Conservation (phyloP, 2,329 filamentous ascomycete genomes). For the Cryphonectria radicalis region DNA sequence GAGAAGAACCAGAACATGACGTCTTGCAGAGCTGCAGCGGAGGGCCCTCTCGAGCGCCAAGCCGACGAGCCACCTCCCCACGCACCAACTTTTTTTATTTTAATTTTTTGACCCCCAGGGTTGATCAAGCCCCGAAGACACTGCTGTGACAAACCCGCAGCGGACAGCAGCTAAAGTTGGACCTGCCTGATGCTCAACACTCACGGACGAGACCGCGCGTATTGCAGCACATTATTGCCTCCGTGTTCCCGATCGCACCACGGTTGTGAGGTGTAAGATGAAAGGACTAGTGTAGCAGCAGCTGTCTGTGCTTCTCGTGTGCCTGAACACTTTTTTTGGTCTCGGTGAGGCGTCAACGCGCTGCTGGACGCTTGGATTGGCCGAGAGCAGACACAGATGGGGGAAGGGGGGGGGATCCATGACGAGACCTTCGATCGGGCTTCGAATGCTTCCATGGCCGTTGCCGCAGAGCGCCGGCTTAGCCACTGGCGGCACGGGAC, state of each 20-base stretch:
- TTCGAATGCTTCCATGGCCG: conserved; percentile 24
- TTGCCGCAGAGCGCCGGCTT: conserved; percentile 22
- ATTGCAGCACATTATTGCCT: background rate
- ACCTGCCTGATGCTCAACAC: conserved; percentile 11
- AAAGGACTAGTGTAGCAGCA: conserved; percentile 1
- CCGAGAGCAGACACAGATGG: background rate
- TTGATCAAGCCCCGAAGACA: conserved; percentile 26
- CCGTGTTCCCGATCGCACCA: conserved; percentile 2
- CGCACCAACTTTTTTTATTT: background rate
- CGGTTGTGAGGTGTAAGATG: background rate
- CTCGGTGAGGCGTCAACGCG: conserved; percentile 10
- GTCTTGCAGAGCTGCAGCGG: background rate
- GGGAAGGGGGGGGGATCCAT: background rate
- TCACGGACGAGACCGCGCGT: conserved; percentile 30
- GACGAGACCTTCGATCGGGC: conserved; percentile 16
- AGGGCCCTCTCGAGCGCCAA: conserved; percentile 5
- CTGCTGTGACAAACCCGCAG: background rate
- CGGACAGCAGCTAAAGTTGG: conserved; percentile 34
- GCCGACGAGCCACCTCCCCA: conserved; percentile 1
- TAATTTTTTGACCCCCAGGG: background rate
- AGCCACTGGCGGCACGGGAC: conserved; percentile 18
- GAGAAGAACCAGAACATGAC: background rate
- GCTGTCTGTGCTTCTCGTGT: background rate
- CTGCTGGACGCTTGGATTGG: background rate
- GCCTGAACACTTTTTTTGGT: conserved; percentile 1